Evolutionary conservation across 2,329 filamentous ascomycete species (phyloP), one percentile per base, ranked within the genome.

Genomic region (Laburnicola sp.): DNA sequence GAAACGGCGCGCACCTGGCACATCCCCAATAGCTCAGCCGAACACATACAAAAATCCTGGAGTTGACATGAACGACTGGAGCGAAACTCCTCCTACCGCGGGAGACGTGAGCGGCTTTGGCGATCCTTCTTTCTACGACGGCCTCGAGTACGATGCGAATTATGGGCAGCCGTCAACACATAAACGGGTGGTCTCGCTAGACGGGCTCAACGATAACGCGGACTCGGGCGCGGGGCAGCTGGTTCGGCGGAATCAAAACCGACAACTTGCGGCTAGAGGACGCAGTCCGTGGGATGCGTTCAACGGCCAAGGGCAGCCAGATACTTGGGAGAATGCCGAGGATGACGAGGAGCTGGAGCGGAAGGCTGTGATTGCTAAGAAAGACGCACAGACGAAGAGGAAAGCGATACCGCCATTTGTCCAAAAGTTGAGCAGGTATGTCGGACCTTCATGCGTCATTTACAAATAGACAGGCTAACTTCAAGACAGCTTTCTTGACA

Each of bases 351-450:
- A 88, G 48, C 76, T 97, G 54, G 91, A 96, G 68, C 85, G 88
- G 69, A 86, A 86, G 74, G 92, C 91, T 22, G 81, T 87, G 58
- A 78, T 88, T 55, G 91, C 91, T 6, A 96, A 95, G 77, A 85
- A 87, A 68, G 94, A 97, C 51, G 87, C 92, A 0, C 88, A 92
- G 70, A 82, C 87, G 11, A 97, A 96, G 74, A 82, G 92, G 64
- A 97, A 97, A 74, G 89, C 95, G 66, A 97, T 99, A 8, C 93
- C 94, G 0, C 93, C 94, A 0, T 99, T 99, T 78, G 92, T 99
- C 37, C 92, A 97, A 73, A 99, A 99, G 71, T 76, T 99, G 48
- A 96, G 91, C 85, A 97, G 93, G 93, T 95, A 78, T 76, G 83
- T 21, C 25, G 35, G 31, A 32, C 38, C 27, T 40, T 21, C n/a